Base-by-base conservation (phyloP, 208 protist genomes). In the Angomonas desouzai region DNA sequence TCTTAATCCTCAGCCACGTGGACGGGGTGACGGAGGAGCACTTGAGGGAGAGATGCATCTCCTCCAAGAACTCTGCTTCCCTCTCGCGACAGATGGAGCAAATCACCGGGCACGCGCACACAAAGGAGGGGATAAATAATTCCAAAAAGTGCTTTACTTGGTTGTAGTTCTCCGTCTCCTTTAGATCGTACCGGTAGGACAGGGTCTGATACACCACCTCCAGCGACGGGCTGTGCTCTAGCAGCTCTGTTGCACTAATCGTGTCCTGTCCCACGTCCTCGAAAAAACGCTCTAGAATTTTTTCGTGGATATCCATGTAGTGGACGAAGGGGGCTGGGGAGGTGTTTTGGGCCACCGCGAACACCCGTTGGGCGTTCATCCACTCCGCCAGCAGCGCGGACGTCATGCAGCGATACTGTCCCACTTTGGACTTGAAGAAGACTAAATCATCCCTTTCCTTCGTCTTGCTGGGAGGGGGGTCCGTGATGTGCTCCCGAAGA, bases 41-140 rank as follows among this genome's bases (percentile, higher is more conserved):
- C 0, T 55, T 43, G 1, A 66, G 43, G 13, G 55, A 32, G 25
- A 72, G 55, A 23, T 71, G 36, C 1, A 70, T 36, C 27, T 29
- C 40, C 30, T 81, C 69, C 13, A 74, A 23, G 23, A 70, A 82
- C 55, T 79, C 72, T 7, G 55, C 66, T 48, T 73, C 66, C 1
- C 49, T 67, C 7, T 40, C 60, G 3, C 48, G 38, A 48, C 76
- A 68, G 16, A 79, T 43, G 3, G 64, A 43, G 20, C 73, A 78
- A n/a, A 85, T 72, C 25, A 81, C 48, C 30, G 60, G 20, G 0
- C 47, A 47, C 0, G 79, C 72, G 23, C 45, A 20, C 0, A 45
- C 53, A 38, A 77, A 65, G 33, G 40, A 28, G 0, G 67, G 79
- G 1, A 70, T 49, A 16, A 33, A 16, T 3, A 49, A 28, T 0